phyloP scores from a whole-genome alignment of 148 eudicot genomes.

The Arbutus unedo region DNA sequence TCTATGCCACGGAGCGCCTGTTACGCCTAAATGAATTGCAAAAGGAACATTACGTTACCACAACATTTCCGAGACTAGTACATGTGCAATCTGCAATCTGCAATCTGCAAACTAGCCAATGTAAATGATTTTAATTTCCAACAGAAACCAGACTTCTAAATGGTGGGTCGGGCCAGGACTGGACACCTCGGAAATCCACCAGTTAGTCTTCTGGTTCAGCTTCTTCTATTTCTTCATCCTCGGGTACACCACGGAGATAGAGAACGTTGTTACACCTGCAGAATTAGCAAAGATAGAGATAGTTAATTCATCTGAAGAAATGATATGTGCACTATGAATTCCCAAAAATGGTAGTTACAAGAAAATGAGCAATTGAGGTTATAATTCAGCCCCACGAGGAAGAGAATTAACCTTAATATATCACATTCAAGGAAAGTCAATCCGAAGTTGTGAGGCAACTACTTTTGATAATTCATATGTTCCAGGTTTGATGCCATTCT shows the following conservation, averaged over 20 bases:
- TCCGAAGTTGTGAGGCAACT: not conserved
- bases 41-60: not conserved
- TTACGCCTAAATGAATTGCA: not conserved
- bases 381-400: not conserved
- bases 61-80: not conserved
- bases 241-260: conserved; percentile 84
- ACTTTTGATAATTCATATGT: not conserved
- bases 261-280: conserved; percentile 83
- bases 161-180: not conserved
- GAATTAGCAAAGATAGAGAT: not conserved
- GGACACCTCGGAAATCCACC: not conserved
- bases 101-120: not conserved
- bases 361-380: not conserved
- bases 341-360: not conserved
- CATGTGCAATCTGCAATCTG: not conserved
- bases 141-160: conserved; percentile 3
- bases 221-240: conserved; percentile 82
- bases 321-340: not conserved
- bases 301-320: not conserved
- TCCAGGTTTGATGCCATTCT: not conserved
- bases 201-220: conserved; percentile 51
- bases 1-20: not conserved
- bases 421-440: not conserved
- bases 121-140: not conserved
- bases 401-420: not conserved